Conservation (phyloP, 352 stramenopile genomes). For the Pseudoperonospora humuli region DNA sequence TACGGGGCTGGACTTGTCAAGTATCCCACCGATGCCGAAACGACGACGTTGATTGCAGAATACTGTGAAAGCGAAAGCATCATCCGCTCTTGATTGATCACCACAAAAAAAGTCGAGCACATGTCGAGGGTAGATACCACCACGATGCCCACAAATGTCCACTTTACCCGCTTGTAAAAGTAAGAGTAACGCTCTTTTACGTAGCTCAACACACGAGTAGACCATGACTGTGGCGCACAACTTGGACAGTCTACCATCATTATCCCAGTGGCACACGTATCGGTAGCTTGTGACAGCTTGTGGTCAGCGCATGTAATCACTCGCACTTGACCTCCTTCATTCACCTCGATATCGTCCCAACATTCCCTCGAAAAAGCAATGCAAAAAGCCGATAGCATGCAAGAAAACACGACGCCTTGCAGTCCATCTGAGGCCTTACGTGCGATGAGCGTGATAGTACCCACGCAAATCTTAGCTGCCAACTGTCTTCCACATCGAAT, state of each 20-base stretch:
- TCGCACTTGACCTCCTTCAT: constrained; percentile 15
- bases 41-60: constrained; percentile 59
- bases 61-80: constrained; percentile 63
- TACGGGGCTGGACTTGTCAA: constrained; percentile 57
- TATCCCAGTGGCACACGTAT: not conserved
- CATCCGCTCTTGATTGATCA: constrained; percentile 36
- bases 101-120: constrained; percentile 46
- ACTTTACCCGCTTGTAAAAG: constrained; percentile 69
- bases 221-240: constrained; percentile 10
- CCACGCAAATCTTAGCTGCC: constrained; percentile 36
- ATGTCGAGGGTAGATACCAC: constrained; percentile 59
- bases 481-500: constrained; percentile 19
- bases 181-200: constrained; percentile 34
- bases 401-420: constrained; percentile 44
- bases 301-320: constrained; percentile 9
- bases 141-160: constrained; percentile 71
- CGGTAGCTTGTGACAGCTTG: not conserved
- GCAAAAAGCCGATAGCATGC: constrained; percentile 56
- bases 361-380: constrained; percentile 58
- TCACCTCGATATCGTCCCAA: constrained; percentile 62
- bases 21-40: constrained; percentile 57
- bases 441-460: constrained; percentile 36
- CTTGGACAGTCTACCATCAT: not conserved
- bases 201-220: constrained; percentile 13
- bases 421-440: constrained; percentile 35